A percentile compares a stretch with the other conserved stretches of the same genome.
Evolutionary conservation across 2,329 filamentous ascomycete species (phyloP).

Genomic region (Fusarium brachygibbosum): DNA sequence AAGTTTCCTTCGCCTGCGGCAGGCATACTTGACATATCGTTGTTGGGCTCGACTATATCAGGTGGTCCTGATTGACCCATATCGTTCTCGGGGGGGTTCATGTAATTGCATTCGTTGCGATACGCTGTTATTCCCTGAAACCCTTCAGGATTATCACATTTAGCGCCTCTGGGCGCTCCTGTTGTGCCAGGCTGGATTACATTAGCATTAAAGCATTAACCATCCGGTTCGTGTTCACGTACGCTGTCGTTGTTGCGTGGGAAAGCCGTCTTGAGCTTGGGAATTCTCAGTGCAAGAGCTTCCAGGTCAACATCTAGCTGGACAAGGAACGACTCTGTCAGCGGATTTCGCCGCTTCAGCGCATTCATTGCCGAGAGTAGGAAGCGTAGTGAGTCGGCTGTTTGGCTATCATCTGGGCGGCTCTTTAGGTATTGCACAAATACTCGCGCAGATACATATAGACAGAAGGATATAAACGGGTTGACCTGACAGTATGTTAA

Average conservation of each 20-base stretch:
- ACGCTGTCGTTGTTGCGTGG: conserved; percentile 67
- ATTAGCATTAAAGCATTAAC: conserved; percentile 40
- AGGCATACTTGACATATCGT: conserved; percentile 45
- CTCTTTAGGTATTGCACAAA: conserved; percentile 98
- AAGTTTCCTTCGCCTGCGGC: conserved; percentile 47
- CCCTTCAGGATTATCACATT: conserved; percentile 55
- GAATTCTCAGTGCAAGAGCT: conserved; percentile 73
- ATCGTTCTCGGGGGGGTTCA: conserved; percentile 58
- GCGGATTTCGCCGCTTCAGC: conserved; percentile 86
- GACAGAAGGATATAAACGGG: conserved; percentile 92
- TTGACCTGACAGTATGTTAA: conserved; percentile 77
- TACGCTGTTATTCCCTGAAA: conserved; percentile 61
- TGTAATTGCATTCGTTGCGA: conserved; percentile 60
- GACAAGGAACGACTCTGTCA: conserved; percentile 94
- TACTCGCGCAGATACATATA: conserved; percentile 95
- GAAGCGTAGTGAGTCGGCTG: conserved; percentile 86
- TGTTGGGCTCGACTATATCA: conserved; percentile 57
- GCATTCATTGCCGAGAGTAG: conserved; percentile 91
- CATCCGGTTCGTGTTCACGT: conserved; percentile 49
- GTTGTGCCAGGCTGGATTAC: conserved; percentile 48
- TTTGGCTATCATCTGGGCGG: conserved; percentile 85
- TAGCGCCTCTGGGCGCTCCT: conserved; percentile 37
- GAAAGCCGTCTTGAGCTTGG: conserved; percentile 68
- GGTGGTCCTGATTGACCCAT: conserved; percentile 53
- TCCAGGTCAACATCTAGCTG: conserved; percentile 94